Conservation (phyloP, 345 rosid species). For the Cardamine chenopodiifolia region DNA sequence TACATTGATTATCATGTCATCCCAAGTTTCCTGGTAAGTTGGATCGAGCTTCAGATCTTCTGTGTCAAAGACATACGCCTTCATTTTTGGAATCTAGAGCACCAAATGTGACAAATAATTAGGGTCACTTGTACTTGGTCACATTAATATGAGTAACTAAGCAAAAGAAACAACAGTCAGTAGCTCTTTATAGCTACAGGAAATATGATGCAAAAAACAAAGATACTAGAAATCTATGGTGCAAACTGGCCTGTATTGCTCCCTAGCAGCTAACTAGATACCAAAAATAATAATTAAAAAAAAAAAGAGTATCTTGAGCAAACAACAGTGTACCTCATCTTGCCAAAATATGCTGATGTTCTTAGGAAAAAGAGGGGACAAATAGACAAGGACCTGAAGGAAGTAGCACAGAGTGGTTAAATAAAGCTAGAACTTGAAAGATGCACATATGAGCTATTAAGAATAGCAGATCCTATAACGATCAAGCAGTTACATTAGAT, state of each 20-base stretch:
- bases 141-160: constrained; percentile 1
- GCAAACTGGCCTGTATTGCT: not conserved
- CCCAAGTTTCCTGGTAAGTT: constrained; percentile 93
- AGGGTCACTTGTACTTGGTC: constrained; percentile 37
- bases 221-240: constrained; percentile 8
- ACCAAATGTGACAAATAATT: constrained; percentile 59
- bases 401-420: constrained; percentile 24
- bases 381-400: constrained; percentile 79
- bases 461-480: constrained; percentile 1
- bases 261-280: not conserved
- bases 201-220: constrained; percentile 16
- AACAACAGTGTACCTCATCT: constrained; percentile 78
- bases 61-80: constrained; percentile 94
- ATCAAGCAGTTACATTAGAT: constrained; percentile 13
- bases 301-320: constrained; percentile 19
- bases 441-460: constrained; percentile 23
- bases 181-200: constrained; percentile 3
- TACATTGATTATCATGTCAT: constrained; percentile 96
- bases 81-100: constrained; percentile 99
- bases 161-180: constrained; percentile 24
- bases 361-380: constrained; percentile 93
- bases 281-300: not conserved
- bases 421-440: constrained; percentile 22
- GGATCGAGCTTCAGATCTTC: constrained; percentile 96
- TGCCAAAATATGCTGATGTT: constrained; percentile 92